phyloP scores from a whole-genome alignment of 2,329 filamentous ascomycete genomes.

The Botrytis pseudocinerea region DNA sequence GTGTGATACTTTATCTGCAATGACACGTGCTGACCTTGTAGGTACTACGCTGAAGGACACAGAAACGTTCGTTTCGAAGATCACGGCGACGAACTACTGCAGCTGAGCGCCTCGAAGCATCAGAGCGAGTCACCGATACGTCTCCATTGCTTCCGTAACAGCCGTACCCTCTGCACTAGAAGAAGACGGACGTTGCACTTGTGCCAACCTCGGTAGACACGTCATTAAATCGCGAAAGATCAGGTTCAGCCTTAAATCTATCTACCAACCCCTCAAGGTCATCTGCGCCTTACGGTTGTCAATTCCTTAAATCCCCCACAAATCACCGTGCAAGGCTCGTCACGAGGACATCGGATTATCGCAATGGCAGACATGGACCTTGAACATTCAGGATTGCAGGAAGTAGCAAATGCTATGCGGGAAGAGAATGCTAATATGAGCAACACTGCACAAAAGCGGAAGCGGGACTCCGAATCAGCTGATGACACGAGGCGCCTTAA shows the following conservation, averaged over 20 bases:
- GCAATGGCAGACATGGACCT: constrained; percentile 42
- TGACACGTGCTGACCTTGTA: constrained; percentile 43
- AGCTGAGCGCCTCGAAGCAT: constrained; percentile 40
- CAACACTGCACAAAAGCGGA: constrained; percentile 40
- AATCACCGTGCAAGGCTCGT: constrained; percentile 37
- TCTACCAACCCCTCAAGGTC: constrained; percentile 39
- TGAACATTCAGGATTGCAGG: constrained; percentile 42
- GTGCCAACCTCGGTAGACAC: constrained; percentile 41
- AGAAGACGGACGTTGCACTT: constrained; percentile 34
- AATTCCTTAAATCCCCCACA: constrained; percentile 28
- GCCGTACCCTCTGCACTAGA: constrained; percentile 30
- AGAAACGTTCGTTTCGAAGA: constrained; percentile 40
- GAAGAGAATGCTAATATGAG: constrained; percentile 35
- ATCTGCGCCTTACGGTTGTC: constrained; percentile 37
- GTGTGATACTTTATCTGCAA: constrained; percentile 39
- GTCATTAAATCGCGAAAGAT: constrained; percentile 37
- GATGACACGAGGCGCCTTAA: constrained; percentile 40
- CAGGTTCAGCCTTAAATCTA: constrained; percentile 39
- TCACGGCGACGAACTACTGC: constrained; percentile 39
- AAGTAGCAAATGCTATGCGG: constrained; percentile 43
- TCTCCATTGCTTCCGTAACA: constrained; percentile 30
- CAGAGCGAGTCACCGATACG: constrained; percentile 33
- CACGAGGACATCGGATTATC: constrained; percentile 29
- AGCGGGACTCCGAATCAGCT: constrained; percentile 42
- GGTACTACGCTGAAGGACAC: constrained; percentile 37